Percentiles rank a stretch among this genome's conserved stretches.
Conservation (phyloP, 331 rosid genomes). For the Pyracantha coccinea region DNA sequence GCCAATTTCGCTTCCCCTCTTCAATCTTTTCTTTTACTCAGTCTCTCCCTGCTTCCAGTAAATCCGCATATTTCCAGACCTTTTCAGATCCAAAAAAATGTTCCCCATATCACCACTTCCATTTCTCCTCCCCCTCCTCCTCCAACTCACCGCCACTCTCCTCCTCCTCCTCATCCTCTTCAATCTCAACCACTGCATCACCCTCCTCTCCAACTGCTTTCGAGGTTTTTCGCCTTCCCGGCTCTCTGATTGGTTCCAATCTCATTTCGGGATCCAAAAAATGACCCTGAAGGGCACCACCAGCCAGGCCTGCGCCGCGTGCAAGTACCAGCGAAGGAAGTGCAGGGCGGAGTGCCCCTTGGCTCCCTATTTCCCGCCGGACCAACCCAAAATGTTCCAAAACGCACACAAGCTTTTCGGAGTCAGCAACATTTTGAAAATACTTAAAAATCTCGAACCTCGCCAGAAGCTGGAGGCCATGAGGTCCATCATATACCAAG, state of each 20-base stretch:
- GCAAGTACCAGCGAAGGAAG: constrained; percentile 71
- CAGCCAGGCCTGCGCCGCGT: constrained; percentile 87
- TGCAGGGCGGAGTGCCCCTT: constrained; percentile 68
- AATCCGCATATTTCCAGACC: constrained; percentile 28
- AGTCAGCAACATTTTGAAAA: constrained; percentile 61
- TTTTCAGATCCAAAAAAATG: constrained; percentile 16
- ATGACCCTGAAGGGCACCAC: constrained; percentile 86
- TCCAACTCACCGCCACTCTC: neutral
- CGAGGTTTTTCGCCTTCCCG: neutral
- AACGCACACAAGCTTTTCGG: constrained; percentile 85
- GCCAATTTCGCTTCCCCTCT: constrained; percentile 12
- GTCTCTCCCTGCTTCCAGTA: constrained; percentile 32
- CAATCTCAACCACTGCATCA: neutral
- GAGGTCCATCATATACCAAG: constrained; percentile 68
- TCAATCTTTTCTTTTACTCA: constrained; percentile 29
- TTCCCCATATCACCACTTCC: constrained; percentile 8
- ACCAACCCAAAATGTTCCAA: constrained; percentile 60
- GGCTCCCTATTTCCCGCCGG: constrained; percentile 80
- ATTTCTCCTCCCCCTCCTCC: neutral
- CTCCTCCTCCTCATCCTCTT: neutral
- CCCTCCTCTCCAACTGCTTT: neutral
- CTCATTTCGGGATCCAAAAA: neutral
- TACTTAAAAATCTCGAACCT: constrained; percentile 40
- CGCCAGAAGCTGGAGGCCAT: constrained; percentile 49
- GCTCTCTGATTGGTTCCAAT: neutral